Base-by-base conservation (phyloP, 768 basidiomycete species). In the Psilocybe cyanescens region DNA sequence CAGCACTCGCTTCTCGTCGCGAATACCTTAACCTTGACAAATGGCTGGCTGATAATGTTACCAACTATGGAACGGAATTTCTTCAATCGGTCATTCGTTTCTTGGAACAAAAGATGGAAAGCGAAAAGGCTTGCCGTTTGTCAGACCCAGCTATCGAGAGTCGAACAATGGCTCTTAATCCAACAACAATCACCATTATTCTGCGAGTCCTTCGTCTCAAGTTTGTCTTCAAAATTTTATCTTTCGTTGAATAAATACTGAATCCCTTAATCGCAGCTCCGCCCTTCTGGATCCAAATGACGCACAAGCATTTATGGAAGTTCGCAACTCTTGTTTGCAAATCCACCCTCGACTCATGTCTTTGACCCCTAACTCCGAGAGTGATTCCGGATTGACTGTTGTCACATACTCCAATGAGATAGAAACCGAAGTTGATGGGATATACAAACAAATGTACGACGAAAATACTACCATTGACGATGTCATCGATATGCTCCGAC, bases 401-500 rank as follows among this genome's bases (percentile, higher is more conserved):
- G 87, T 96, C 71, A 88, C 80, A 60, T 99, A 97, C 76, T 82
- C 92, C 5, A 76, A 89, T 51, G 96, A 98, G 68, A 91, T 97
- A 57, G 94, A 97, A 73, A 81, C 86, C 9, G 95, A 98, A 76
- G 95, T 97, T 59, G 97, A 99, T 67, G 83, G 87, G 55, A 95
- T 97, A 72, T 98, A 97, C 82, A 95, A 95, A 75, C 89, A 95
- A 75, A 97, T 99, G 95, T 99, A 99, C 75, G 92, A 95, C 72
- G 94, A 95, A 72, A 88, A 94, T 68, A 92, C 94, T 58, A 85
- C 93, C 58, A 94, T 99, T 69, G 97, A 99, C 73, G 93, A 97
- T 63, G 95, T 99, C 65, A 92, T 98, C 63, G 78, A 84, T 29
- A 88, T 95, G 77, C 87, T 99, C 29, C 91, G 93, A 75, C 86